phyloP scores from a whole-genome alignment of 164 flowering plant genomes.

The Chimonanthus salicifolius region DNA sequence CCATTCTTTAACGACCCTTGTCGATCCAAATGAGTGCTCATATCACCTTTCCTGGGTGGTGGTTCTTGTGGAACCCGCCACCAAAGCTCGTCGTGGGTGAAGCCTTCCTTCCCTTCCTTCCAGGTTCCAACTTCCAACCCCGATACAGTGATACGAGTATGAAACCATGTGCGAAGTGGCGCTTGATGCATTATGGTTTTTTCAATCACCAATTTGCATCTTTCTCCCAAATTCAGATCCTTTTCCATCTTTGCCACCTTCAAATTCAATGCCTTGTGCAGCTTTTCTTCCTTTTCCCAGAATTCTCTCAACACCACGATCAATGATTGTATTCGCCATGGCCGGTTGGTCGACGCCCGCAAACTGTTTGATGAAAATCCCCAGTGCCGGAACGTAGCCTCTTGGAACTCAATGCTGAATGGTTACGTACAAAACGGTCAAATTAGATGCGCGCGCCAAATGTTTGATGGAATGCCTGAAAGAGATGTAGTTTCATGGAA shows the following conservation, averaged over 20 bases:
- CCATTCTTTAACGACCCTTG: no score
- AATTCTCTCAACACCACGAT: conserved; percentile 17
- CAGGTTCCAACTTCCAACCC: no score
- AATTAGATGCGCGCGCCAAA: conserved; percentile 26
- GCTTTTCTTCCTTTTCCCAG: not conserved
- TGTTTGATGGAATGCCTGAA: conserved; percentile 62
- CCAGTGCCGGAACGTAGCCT: conserved; percentile 17
- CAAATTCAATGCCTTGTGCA: not conserved
- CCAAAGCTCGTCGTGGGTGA: no score
- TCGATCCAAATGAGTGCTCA: no score
- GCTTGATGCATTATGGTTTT: no score
- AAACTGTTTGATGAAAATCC: conserved; percentile 36
- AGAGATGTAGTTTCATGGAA: conserved; percentile 65
- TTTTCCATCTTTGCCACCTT: not conserved
- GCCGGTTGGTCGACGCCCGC: conserved; percentile 29
- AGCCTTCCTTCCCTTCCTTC: no score
- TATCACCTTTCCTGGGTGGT: no score
- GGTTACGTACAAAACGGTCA: conserved; percentile 21
- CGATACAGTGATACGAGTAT: no score
- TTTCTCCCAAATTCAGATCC: conserved; percentile 1
- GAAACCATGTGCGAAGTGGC: no score
- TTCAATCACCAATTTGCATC: not conserved
- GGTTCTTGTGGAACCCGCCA: no score
- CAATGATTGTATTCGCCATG: conserved; percentile 20
- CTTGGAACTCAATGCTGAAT: conserved; percentile 48